These are phyloP conservation scores for Hypoxylon sp. DNA, from an alignment of 2,329 filamentous ascomycete genomes.

Conservation along the genomic window DNA sequence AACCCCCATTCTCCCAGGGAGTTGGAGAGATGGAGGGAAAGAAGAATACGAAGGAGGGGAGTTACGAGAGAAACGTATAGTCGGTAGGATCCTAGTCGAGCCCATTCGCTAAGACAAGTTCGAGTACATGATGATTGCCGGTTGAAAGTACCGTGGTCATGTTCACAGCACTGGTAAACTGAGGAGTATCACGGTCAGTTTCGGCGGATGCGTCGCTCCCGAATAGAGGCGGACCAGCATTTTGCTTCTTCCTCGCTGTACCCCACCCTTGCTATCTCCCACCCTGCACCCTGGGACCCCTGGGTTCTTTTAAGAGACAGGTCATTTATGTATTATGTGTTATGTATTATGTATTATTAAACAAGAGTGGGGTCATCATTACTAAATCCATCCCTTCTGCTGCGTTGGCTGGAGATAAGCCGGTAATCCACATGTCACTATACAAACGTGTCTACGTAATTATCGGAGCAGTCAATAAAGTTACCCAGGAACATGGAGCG, in stretches of 20 bases:
- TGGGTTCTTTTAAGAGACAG: too few relatives aligned
- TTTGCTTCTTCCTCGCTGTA: constrained; percentile 17
- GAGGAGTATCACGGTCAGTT: not conserved
- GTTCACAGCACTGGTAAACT: constrained; percentile 1
- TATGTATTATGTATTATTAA: not conserved
- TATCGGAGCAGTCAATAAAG: not conserved
- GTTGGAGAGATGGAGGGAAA: not conserved
- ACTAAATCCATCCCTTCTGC: constrained; percentile 1
- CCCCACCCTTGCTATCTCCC: constrained; percentile 38
- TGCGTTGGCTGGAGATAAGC: constrained; percentile 37
- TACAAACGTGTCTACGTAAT: not conserved
- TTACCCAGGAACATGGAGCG: not conserved
- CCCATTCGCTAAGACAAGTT: constrained; percentile 16
- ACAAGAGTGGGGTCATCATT: constrained; percentile 30
- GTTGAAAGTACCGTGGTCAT: not conserved
- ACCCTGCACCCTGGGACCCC: too few relatives aligned
- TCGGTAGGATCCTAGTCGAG: not conserved
- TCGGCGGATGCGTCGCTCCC: not conserved
- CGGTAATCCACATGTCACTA: constrained; percentile 11
- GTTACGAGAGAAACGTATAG: constrained; percentile 6
- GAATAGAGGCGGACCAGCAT: constrained; percentile 8
- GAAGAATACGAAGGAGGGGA: constrained; percentile 9
- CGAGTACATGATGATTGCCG: constrained; percentile 3
- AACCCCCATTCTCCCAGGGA: constrained; percentile 38
- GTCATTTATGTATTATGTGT: not conserved